These are phyloP conservation scores for Phytophthora palmivora DNA, from an alignment of 352 stramenopile genomes.

Conservation along the genomic window DNA sequence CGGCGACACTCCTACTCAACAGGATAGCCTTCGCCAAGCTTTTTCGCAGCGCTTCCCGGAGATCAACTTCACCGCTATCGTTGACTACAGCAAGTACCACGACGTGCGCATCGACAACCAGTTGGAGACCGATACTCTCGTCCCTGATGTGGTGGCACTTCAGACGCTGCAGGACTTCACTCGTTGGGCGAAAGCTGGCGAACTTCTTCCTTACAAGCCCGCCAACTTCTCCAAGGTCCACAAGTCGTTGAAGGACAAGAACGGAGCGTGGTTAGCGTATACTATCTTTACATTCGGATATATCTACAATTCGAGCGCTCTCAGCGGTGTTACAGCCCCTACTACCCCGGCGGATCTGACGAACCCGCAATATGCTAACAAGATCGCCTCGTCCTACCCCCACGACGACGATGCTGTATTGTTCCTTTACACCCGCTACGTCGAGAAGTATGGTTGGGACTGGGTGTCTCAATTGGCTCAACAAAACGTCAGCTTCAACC, in stretches of 20 bases:
- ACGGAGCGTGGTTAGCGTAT: conserved; percentile 49
- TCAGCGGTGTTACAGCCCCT: conserved; percentile 21
- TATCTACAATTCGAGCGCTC: conserved; percentile 40
- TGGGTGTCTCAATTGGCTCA: too few relatives aligned
- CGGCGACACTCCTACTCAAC: too few relatives aligned
- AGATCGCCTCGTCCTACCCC: conserved; percentile 58
- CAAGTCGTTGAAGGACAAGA: conserved; percentile 42
- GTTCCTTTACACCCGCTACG: conserved; percentile 58
- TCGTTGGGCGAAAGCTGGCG: conserved; percentile 41
- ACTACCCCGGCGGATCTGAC: conserved; percentile 38
- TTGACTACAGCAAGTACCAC: too few relatives aligned
- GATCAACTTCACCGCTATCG: too few relatives aligned
- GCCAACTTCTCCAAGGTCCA: conserved; percentile 57
- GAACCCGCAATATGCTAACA: conserved; percentile 35
- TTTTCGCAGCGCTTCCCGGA: too few relatives aligned
- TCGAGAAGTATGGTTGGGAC: too few relatives aligned
- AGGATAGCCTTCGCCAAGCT: too few relatives aligned
- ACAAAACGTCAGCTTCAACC: too few relatives aligned
- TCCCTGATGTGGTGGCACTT: conserved; percentile 48
- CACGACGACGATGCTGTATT: conserved; percentile 61
- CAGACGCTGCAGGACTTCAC: too few relatives aligned
- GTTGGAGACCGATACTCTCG: conserved; percentile 49
- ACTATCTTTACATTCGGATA: conserved; percentile 45
- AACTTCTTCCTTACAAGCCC: conserved; percentile 56
- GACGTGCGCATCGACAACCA: conserved; percentile 71